Evolutionary conservation across 805 yeast genomes (phyloP), one percentile per base, ranked within the genome.

Genomic region (Hemisphaericaspora nanyangensis): DNA sequence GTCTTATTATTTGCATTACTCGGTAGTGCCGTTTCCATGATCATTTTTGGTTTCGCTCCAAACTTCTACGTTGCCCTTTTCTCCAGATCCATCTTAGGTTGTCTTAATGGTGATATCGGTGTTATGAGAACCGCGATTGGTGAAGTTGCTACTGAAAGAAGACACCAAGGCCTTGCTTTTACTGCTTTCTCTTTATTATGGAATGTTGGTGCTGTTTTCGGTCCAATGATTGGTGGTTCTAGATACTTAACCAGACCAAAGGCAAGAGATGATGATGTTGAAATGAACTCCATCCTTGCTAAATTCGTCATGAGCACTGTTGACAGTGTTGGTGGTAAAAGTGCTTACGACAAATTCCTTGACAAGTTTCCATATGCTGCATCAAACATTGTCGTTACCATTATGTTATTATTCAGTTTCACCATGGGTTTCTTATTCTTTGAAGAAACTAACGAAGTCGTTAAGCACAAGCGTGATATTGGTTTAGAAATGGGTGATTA

Each of bases 201-300:
- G 50, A 48, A 44, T 34, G 29, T 47, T 3, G 52, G 52, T 4
- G 40, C 41, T 7, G 39, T 46, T 13, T 16, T 48, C 30, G 52
- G 50, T 0, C 48, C 48, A 8, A 35, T 40, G 47, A 38, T 47
- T 13, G 51, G 51, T 6, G 49, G 47, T 11, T 53, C 80, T 24
- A 76, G 76, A 22, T 66, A 59, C 38, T 58, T 79, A 34, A 77
- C 80, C 11, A 60, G 67, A 25, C 77, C 80, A 6, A 49, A 40
- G 20, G 8, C n/a, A 12, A 25, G 34, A 19, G 6, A 16, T 7
- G 29, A 29, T 17, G 24, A 33, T 4, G 12, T n/a, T 10, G 22
- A 27, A 1, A 17, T 3, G 8, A 29, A 5, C 12, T 10, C 10
- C n/a, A 20, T 22, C 4, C 16, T 33, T 22, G 18, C 35, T 15